These are phyloP conservation scores for Ampelocalamus luodianensis DNA, from an alignment of 176 grass and related monocot species.

Conservation along the genomic window DNA sequence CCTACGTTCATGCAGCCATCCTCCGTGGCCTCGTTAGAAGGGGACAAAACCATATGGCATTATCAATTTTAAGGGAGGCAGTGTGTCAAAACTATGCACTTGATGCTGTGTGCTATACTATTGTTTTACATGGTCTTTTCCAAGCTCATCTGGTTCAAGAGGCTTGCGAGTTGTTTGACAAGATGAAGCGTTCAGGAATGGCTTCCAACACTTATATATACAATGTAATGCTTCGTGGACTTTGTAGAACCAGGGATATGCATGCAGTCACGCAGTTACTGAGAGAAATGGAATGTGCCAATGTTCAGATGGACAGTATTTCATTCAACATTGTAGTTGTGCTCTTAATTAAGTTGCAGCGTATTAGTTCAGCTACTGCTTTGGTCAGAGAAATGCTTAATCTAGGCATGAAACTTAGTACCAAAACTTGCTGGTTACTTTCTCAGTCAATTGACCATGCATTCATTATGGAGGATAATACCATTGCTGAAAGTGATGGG, in stretches of 20 bases:
- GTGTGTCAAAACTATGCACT: slow-evolving; percentile 56
- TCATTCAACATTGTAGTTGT: too few species aligned
- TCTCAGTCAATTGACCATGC: too few species aligned
- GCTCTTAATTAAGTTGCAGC: too few species aligned
- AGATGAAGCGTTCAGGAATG: slow-evolving; percentile 74
- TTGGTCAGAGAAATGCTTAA: slow-evolving; percentile 67
- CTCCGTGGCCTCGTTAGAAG: slow-evolving; percentile 67
- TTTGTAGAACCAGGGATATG: slow-evolving; percentile 67
- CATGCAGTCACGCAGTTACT: too few species aligned
- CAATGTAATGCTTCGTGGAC: slow-evolving; percentile 83
- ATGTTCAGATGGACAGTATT: too few species aligned
- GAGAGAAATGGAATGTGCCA: too few species aligned
- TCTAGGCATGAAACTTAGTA: slow-evolving; percentile 65
- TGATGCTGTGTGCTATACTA: slow-evolving; percentile 71
- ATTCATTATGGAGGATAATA: too few species aligned
- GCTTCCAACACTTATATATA: slow-evolving; percentile 68
- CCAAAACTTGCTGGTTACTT: slow-evolving; percentile 55
- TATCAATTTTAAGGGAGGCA: slow-evolving; percentile 60
- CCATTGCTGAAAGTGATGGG: too few species aligned
- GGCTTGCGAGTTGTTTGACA: slow-evolving; percentile 73
- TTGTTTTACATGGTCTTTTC: slow-evolving; percentile 80
- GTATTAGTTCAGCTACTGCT: slow-evolving; percentile 52
- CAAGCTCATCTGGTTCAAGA: slow-evolving; percentile 54
- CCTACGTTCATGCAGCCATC: slow-evolving; percentile 69
- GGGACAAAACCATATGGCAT: slow-evolving; percentile 52